Percentiles rank a stretch among this genome's conserved stretches.
phyloP scores from a whole-genome alignment of 1,284 basidiomycete genomes.

The Trichosporon inkin region DNA sequence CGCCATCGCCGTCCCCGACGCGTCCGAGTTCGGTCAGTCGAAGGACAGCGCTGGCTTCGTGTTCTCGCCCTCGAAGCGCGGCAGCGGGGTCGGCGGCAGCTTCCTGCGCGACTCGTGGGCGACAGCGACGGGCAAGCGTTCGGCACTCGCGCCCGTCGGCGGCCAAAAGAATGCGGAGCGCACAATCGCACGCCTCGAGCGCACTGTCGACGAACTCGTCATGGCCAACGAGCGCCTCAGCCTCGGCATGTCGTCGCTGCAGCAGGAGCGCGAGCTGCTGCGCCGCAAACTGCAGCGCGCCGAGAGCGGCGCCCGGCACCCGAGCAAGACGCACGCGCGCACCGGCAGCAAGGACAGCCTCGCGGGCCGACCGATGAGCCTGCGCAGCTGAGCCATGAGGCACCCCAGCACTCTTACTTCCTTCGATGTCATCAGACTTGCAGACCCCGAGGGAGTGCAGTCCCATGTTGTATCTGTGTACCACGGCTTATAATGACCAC shows the following conservation, averaged over 20 bases:
- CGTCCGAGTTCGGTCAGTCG: background rate
- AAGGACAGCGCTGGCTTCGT: background rate
- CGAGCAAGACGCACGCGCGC: no score
- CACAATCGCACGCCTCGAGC: background rate
- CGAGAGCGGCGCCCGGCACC: background rate
- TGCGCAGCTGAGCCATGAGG: no score
- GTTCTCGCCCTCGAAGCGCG: background rate
- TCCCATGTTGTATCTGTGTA: background rate
- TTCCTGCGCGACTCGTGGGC: slow-evolving; percentile 6
- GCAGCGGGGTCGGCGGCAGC: background rate
- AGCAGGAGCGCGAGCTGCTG: slow-evolving; percentile 1
- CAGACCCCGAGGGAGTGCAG: no score
- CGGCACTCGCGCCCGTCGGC: background rate
- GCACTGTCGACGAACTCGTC: background rate
- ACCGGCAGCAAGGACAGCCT: no score
- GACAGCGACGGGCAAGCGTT: background rate
- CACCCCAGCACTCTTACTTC: background rate
- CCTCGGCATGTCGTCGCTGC: background rate
- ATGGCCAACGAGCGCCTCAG: background rate
- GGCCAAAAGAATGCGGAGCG: background rate
- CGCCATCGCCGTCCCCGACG: background rate
- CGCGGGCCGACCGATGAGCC: no score
- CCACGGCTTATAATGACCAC: background rate
- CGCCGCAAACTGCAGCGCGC: background rate
- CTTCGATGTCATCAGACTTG: no score